These are phyloP conservation scores for Catharanthus roseus DNA, from an alignment of 257 asterid species.

Conservation along the genomic window DNA sequence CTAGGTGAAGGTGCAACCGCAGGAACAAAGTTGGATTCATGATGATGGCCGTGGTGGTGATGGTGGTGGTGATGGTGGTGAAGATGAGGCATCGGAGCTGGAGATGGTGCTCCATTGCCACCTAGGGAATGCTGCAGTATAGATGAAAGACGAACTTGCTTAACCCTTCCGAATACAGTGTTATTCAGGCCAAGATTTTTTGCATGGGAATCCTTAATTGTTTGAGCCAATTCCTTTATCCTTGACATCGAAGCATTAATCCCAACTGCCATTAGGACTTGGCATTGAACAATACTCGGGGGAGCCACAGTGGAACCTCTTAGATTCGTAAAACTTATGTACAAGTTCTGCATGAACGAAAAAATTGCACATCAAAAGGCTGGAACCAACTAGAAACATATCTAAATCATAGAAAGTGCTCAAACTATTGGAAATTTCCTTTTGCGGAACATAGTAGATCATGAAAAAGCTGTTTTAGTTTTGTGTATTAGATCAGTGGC, in stretches of 20 bases:
- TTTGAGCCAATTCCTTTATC: slow-evolving; percentile 83
- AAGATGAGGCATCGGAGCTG: slow-evolving; percentile 44
- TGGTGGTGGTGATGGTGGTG: slow-evolving; percentile 48
- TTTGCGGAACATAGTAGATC: neutral
- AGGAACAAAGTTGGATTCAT: slow-evolving; percentile 41
- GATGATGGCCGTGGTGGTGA: slow-evolving; percentile 41
- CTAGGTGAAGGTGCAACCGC: slow-evolving; percentile 61
- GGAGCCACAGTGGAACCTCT: slow-evolving; percentile 74
- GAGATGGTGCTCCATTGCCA: slow-evolving; percentile 40
- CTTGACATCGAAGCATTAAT: slow-evolving; percentile 60
- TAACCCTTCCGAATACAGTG: slow-evolving; percentile 89
- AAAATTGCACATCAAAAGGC: neutral
- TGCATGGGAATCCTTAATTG: slow-evolving; percentile 59
- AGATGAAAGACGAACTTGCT: slow-evolving; percentile 93
- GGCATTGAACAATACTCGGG: slow-evolving; percentile 68
- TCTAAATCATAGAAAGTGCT: slow-evolving; percentile 1
- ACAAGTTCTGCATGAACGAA: slow-evolving; percentile 67
- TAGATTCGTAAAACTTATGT: slow-evolving; percentile 58
- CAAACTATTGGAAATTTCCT: neutral
- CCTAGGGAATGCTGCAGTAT: slow-evolving; percentile 56
- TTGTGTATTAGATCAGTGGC: neutral
- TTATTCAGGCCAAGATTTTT: slow-evolving; percentile 89
- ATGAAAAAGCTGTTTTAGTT: neutral
- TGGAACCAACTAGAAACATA: slow-evolving; percentile 6
- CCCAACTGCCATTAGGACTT: slow-evolving; percentile 76